Evolutionary conservation across 768 basidiomycete genomes (phyloP).

Genomic region (Panaeolus cyanescens): DNA sequence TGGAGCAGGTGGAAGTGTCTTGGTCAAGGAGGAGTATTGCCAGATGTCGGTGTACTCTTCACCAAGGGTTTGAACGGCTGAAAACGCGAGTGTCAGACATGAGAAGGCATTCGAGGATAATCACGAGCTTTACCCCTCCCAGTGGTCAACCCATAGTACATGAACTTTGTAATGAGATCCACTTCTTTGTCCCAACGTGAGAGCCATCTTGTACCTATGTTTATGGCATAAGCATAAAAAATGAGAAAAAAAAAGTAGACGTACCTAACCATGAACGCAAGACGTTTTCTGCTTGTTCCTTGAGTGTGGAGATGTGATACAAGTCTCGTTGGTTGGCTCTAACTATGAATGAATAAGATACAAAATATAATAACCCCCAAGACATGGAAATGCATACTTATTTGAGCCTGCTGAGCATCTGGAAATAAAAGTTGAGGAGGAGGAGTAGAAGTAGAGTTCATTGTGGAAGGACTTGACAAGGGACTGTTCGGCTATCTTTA

Average conservation of each 20-base stretch:
- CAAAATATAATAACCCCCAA: background rate
- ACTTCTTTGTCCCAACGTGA: conserved; percentile 82
- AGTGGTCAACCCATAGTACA: conserved; percentile 75
- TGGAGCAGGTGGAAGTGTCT: conserved; percentile 44
- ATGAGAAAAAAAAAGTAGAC: conserved; percentile 16
- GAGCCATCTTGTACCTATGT: conserved; percentile 76
- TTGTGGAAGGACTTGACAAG: conserved; percentile 11
- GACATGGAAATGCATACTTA: conserved; percentile 56
- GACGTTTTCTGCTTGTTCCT: conserved; percentile 74
- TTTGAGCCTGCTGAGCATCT: conserved; percentile 81
- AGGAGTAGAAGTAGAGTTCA: conserved; percentile 15
- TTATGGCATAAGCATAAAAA: conserved; percentile 1
- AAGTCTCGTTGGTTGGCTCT: conserved; percentile 84
- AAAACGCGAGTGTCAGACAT: conserved; percentile 4
- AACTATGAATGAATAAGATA: conserved; percentile 45
- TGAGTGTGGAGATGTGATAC: conserved; percentile 73
- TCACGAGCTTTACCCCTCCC: conserved; percentile 58
- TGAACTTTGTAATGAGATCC: conserved; percentile 63
- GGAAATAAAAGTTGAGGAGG: conserved; percentile 62
- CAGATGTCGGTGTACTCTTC: conserved; percentile 90
- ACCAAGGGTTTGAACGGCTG: conserved; percentile 83
- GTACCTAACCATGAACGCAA: conserved; percentile 78
- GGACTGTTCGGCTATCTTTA: conserved; percentile 2
- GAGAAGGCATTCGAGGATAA: background rate
- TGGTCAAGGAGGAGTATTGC: conserved; percentile 55